Percentiles rank a stretch among this genome's conserved stretches.
Evolutionary conservation across 2,329 filamentous ascomycete genomes (phyloP).

Genomic region (Clonostachys byssicola): DNA sequence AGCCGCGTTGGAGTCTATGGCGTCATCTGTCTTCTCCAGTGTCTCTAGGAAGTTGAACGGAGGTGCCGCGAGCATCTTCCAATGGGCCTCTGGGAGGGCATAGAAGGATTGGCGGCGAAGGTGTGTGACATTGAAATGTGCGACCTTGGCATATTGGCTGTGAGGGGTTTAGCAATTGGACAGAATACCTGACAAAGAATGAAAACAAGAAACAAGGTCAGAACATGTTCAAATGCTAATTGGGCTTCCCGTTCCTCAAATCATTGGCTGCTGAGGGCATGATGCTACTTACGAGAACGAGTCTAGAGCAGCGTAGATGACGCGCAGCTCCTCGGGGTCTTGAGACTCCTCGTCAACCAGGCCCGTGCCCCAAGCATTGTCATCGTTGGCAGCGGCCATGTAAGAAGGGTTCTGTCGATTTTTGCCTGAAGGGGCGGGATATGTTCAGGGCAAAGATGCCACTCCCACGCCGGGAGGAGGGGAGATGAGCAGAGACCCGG

Average conservation of each 20-base stretch:
- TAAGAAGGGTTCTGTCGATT: no score
- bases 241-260: no score
- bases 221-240: no score
- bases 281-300: slow-evolving; percentile 72
- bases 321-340: slow-evolving; percentile 76
- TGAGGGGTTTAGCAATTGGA: background rate
- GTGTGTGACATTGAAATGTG: slow-evolving; percentile 89
- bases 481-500: no score
- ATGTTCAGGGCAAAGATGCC: no score
- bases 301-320: slow-evolving; percentile 78
- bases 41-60: slow-evolving; percentile 82
- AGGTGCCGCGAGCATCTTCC: slow-evolving; percentile 73
- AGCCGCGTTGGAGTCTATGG: slow-evolving; percentile 84
- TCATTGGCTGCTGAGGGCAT: no score
- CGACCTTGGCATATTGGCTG: slow-evolving; percentile 79
- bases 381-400: no score
- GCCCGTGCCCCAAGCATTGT: background rate
- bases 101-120: slow-evolving; percentile 90
- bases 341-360: slow-evolving; percentile 42
- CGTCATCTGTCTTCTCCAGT: slow-evolving; percentile 74
- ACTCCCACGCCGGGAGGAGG: no score
- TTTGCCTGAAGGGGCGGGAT: no score
- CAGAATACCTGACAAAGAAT: no score
- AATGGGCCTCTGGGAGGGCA: slow-evolving; percentile 77
- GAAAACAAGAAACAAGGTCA: no score